A percentile compares a stretch with the other conserved stretches of the same genome.
Conservation (phyloP, 495 filamentous ascomycete genomes). For the Corynascus novoguineensis region DNA sequence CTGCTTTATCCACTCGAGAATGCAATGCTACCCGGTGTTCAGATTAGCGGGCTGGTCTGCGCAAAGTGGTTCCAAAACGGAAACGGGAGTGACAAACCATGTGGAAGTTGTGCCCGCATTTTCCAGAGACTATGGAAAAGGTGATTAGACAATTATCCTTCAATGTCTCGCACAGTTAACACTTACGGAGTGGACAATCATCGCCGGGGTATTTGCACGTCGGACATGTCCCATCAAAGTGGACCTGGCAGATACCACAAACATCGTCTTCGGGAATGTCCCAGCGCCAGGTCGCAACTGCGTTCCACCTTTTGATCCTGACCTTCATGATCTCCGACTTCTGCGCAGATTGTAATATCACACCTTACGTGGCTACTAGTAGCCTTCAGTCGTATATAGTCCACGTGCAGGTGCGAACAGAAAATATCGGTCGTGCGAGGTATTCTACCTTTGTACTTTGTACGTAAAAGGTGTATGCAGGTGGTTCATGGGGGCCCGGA, state of each 20-base stretch:
- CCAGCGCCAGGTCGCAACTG: conserved; percentile 94
- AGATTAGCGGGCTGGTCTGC: background rate
- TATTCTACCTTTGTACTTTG: too few relatives aligned
- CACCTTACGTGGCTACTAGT: too few relatives aligned
- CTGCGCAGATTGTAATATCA: too few relatives aligned
- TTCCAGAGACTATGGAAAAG: conserved; percentile 71
- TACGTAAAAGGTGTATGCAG: background rate
- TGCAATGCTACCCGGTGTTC: conserved; percentile 69
- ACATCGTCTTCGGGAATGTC: conserved; percentile 97
- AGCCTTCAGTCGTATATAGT: too few relatives aligned
- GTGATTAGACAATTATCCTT: conserved; percentile 4
- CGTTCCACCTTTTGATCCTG: conserved; percentile 85
- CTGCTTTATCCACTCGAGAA: conserved; percentile 91
- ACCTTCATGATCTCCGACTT: too few relatives aligned
- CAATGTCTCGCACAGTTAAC: background rate
- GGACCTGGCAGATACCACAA: conserved; percentile 95
- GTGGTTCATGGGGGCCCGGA: background rate
- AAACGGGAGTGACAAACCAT: conserved; percentile 55
- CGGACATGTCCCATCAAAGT: conserved; percentile 96
- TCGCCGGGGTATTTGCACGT: conserved; percentile 98
- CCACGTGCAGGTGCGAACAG: too few relatives aligned
- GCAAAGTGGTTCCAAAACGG: too few relatives aligned
- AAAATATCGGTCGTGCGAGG: too few relatives aligned
- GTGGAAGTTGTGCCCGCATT: conserved; percentile 95
- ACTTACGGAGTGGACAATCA: conserved; percentile 83